Base-by-base conservation (phyloP, 2,329 filamentous ascomycete species). In the Fusarium napiforme region DNA sequence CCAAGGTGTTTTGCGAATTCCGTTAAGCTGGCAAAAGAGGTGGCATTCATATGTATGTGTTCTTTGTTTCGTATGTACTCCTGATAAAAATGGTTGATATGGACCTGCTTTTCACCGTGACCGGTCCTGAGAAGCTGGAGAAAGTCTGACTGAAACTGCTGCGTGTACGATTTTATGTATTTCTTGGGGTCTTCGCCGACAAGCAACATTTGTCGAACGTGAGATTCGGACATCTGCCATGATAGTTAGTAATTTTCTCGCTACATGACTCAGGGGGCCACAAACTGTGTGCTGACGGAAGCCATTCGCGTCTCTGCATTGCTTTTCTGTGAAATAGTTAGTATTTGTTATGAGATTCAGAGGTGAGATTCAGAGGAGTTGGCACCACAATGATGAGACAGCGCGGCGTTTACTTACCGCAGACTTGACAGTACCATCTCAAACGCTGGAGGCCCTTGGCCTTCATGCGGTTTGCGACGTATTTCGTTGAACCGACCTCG, bases 71-170 rank as follows among this genome's bases (percentile, higher is more conserved):
- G 88, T 75, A 98, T 98, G 78, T 97, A 96, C 40, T 95, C 92
- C 81, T 98, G 94, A 83, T 99, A 99, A 81, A 98, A 98, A 70
- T 93, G 91, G 79, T 99, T 99, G 58, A 95, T 90, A 39, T 95
- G 89, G 3, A 98, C 91, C 77, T 91, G 89, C 82, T 99, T 99
- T 83, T 97, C 95, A 71, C 95, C 94, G 78, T 99, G 96, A 0
- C 92, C 90, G 1, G 95, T 97, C 64, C 90, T 89, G 11, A 99
- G 86, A 4, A 96, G 86, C 64, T 90, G 86, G 2, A 97, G 72
- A 77, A 97, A 97, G 79, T 97, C 93, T 66, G 88, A 88, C 71
- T 93, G 84, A 81, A 99, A 99, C 75, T 97, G 90, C 69, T 89
- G 89, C 81, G 90, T 93, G 85, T 91, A 99, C 50, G 95, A 89